A percentile compares a stretch with the other conserved stretches of the same genome.
phyloP scores from a whole-genome alignment of 192 early-diverging fungal genomes.

The Haplosporangium gracile region DNA sequence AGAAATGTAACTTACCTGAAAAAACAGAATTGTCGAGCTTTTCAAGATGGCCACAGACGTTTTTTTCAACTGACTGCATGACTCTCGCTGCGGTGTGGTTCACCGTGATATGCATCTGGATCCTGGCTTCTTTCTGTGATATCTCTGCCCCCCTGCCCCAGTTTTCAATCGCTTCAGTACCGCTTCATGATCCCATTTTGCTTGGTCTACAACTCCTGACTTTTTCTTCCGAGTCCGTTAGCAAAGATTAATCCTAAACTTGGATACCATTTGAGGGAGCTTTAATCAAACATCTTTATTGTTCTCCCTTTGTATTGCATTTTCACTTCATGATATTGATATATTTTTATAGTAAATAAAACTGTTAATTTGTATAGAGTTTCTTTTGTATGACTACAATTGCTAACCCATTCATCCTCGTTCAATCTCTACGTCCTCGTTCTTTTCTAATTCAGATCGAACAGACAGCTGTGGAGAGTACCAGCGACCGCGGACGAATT shows the following conservation, averaged over 20 bases:
- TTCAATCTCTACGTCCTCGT: background rate
- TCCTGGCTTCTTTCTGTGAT: background rate
- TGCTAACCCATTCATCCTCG: background rate
- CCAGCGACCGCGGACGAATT: slow-evolving; percentile 30
- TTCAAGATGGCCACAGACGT: background rate
- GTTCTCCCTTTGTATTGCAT: no score
- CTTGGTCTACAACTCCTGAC: no score
- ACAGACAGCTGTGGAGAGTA: background rate
- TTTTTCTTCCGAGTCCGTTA: no score
- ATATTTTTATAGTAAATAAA: no score
- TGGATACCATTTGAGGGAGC: no score
- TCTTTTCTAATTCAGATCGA: slow-evolving; percentile 3
- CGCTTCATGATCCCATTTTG: slow-evolving; percentile 4
- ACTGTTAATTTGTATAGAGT: background rate
- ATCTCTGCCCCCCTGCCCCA: background rate
- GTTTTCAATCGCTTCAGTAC: background rate
- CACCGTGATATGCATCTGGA: slow-evolving; percentile 15
- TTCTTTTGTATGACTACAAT: background rate
- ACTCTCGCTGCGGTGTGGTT: slow-evolving; percentile 26
- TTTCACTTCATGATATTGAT: no score
- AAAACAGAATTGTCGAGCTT: slow-evolving; percentile 2
- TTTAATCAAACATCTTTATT: no score
- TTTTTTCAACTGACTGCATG: slow-evolving; percentile 16
- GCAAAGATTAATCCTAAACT: no score
- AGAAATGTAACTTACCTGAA: no score